Conservation (phyloP, 345 rosid genomes). For the Firmiana major region DNA sequence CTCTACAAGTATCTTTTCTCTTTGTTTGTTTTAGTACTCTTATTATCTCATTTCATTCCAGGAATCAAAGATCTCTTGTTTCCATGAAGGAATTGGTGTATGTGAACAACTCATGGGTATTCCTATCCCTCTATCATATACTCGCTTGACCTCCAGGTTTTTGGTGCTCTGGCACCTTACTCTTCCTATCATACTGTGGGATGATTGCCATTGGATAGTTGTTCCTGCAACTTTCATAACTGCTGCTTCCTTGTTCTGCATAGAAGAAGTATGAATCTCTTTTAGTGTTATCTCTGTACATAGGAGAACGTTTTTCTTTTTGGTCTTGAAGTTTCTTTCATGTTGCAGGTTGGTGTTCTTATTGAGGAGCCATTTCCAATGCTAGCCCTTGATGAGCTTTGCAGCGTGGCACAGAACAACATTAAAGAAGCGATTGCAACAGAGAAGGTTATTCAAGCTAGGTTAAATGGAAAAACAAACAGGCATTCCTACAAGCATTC, state of each 20-base stretch:
- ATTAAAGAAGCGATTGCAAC: conserved; percentile 57
- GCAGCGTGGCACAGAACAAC: conserved; percentile 45
- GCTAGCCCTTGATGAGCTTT: conserved; percentile 83
- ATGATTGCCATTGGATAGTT: conserved; percentile 96
- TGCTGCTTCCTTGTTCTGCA: conserved; percentile 96
- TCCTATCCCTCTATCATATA: conserved; percentile 91
- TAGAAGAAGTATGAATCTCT: conserved; percentile 67
- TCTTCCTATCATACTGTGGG: conserved; percentile 94
- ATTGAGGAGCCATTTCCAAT: conserved; percentile 96
- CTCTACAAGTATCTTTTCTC: no score
- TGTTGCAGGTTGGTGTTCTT: conserved; percentile 82
- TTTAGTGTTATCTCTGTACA: neutral
- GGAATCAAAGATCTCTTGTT: conserved; percentile 70
- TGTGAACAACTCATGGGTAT: conserved; percentile 85
- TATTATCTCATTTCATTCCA: conserved; percentile 23
- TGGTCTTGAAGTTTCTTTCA: neutral
- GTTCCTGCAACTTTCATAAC: conserved; percentile 95
- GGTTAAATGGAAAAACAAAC: conserved; percentile 43
- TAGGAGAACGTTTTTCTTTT: neutral
- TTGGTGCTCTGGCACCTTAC: conserved; percentile 95
- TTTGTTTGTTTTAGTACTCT: neutral
- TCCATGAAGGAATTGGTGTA: conserved; percentile 82
- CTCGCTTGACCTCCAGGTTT: conserved; percentile 90
- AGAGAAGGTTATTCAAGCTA: conserved; percentile 48
- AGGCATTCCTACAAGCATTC: conserved; percentile 40